Conservation (phyloP, 164 flowering plant species). For the Dillenia suffruticosa region DNA sequence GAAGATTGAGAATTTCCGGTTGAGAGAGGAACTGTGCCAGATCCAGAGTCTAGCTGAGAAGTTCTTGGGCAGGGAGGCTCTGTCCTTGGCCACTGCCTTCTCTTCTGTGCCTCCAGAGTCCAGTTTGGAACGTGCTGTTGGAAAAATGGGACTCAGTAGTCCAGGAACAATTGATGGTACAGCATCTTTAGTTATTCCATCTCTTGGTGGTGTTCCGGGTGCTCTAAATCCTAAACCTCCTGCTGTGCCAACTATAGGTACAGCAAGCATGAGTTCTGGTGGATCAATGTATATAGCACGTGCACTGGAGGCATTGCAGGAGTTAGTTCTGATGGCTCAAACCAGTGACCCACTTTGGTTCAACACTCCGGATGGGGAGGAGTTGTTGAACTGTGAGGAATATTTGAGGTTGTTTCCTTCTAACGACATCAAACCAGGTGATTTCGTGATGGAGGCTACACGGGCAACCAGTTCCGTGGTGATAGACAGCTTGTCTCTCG, state of each 20-base stretch:
- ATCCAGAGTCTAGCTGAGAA: slow-evolving; percentile 31
- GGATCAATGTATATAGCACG: slow-evolving; percentile 26
- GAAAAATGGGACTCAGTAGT: slow-evolving; percentile 27
- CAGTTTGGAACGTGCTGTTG: slow-evolving; percentile 30
- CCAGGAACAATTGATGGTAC: slow-evolving; percentile 5
- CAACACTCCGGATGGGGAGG: slow-evolving; percentile 36
- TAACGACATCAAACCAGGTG: slow-evolving; percentile 36
- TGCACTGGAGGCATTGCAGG: slow-evolving; percentile 56
- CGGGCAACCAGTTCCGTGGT: slow-evolving; percentile 50
- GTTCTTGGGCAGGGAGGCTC: slow-evolving; percentile 31
- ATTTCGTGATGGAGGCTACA: slow-evolving; percentile 49
- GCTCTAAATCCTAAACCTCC: slow-evolving; percentile 4
- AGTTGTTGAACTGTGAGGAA: slow-evolving; percentile 50
- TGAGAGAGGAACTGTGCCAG: slow-evolving; percentile 43
- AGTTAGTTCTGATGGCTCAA: slow-evolving; percentile 48
- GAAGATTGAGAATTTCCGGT: slow-evolving; percentile 48
- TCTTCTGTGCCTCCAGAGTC: slow-evolving; percentile 14
- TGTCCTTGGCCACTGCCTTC: slow-evolving; percentile 14
- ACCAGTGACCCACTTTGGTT: slow-evolving; percentile 59
- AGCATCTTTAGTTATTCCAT: slow-evolving; percentile 28
- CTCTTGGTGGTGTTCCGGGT: slow-evolving; percentile 19
- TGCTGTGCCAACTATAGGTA: slow-evolving; percentile 6
- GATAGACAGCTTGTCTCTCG: slow-evolving; percentile 49
- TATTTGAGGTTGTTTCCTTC: slow-evolving; percentile 44
- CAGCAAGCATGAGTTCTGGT: slow-evolving; percentile 1